A percentile compares a stretch with the other conserved stretches of the same genome.
phyloP scores from a whole-genome alignment of 1,284 basidiomycete genomes.

The Wolfiporia cocos region DNA sequence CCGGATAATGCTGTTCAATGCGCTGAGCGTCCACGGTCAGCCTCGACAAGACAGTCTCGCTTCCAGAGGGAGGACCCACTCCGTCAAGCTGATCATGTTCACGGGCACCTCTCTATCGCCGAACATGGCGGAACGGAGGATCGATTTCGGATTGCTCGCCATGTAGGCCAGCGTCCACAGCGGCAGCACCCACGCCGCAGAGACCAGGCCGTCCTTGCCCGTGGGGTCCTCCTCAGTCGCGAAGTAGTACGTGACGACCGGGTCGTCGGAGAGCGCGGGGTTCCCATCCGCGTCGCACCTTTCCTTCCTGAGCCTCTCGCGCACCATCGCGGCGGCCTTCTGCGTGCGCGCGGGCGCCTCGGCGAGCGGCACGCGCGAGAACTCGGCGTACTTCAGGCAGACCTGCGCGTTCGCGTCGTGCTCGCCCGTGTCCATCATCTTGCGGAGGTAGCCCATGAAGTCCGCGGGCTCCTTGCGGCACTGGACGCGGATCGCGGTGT shows the following conservation, averaged over 20 bases:
- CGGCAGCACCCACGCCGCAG: slow-evolving; percentile 1
- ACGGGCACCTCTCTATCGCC: slow-evolving; percentile 1
- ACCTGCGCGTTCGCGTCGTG: slow-evolving; percentile 1
- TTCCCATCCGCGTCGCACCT: not conserved
- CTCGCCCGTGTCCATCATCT: not conserved
- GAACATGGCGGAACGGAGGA: slow-evolving; percentile 1
- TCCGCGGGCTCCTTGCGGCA: not conserved
- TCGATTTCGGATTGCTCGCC: slow-evolving; percentile 1
- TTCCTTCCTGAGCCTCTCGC: not conserved
- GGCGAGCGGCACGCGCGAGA: not conserved
- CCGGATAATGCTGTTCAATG: not conserved
- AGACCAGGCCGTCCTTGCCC: slow-evolving; percentile 3
- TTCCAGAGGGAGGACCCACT: not conserved
- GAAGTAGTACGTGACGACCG: slow-evolving; percentile 1
- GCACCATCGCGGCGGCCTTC: not conserved
- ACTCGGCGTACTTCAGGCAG: not conserved
- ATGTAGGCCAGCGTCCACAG: slow-evolving; percentile 1
- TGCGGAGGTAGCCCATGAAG: not conserved
- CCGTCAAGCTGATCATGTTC: not conserved
- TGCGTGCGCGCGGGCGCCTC: slow-evolving; percentile 1
- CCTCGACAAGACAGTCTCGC: not conserved
- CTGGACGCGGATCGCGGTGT: not conserved
- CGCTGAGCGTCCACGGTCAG: not conserved
- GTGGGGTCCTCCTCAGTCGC: not conserved
- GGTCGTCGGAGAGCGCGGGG: not conserved